Conservation (phyloP, 345 rosid species). For the Clarkia xantiana region DNA sequence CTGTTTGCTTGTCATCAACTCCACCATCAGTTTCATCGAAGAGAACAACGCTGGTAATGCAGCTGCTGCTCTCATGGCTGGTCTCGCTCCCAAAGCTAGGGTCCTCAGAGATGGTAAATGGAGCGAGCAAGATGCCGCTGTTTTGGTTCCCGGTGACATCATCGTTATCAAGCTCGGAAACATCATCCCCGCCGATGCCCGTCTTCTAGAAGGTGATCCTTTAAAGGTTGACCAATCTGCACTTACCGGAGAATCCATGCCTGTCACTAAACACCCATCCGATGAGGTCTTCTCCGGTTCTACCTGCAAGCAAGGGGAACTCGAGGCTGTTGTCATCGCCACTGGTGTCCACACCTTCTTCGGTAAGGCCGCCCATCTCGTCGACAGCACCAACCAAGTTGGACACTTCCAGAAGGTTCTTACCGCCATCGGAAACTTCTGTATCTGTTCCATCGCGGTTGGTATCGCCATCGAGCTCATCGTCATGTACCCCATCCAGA, state of each 20-base stretch:
- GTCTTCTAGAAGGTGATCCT: conserved; percentile 31
- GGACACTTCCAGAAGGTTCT: conserved; percentile 28
- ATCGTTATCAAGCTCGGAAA: conserved; percentile 25
- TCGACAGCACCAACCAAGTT: conserved; percentile 23
- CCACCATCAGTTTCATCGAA: conserved; percentile 30
- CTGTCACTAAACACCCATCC: conserved; percentile 21
- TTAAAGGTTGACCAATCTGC: conserved; percentile 29
- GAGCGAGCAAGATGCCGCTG: conserved; percentile 26
- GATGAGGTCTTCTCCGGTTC: conserved; percentile 24
- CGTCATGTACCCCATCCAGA: conserved; percentile 29
- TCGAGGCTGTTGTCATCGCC: conserved; percentile 26
- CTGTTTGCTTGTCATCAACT: conserved; percentile 24
- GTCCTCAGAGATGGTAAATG: conserved; percentile 27
- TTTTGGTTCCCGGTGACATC: conserved; percentile 30
- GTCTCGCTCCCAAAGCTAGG: conserved; percentile 28
- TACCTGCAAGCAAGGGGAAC: conserved; percentile 29
- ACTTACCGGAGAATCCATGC: conserved; percentile 28
- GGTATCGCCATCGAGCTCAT: conserved; percentile 27
- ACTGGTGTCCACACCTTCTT: conserved; percentile 31
- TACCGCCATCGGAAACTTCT: conserved; percentile 31
- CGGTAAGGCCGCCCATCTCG: conserved; percentile 30
- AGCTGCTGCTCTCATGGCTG: conserved; percentile 33
- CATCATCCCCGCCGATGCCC: conserved; percentile 29
- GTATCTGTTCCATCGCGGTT: conserved; percentile 25
- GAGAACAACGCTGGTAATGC: conserved; percentile 34